Evolutionary conservation across 495 filamentous ascomycete genomes (phyloP), one percentile per base, ranked within the genome.

Genomic region (Chaetomium tenue): DNA sequence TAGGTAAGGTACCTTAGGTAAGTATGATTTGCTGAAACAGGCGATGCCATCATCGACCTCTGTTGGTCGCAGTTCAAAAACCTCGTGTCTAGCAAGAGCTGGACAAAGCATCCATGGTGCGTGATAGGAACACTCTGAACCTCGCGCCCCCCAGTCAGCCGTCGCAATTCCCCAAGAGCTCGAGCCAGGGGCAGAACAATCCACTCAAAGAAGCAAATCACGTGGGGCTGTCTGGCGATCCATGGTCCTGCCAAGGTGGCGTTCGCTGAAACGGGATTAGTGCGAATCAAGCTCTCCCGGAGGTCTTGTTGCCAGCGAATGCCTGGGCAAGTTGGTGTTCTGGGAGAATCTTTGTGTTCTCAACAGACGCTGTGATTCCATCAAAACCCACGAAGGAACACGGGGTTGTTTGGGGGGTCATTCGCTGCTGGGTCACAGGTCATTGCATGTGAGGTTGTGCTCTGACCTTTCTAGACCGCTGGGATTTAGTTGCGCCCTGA

Each of bases 161-260:
- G 40, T 18, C 16, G 40, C 40, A 44, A 18, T 44, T 15, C 26
- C 51, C 11, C 7, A 30, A 23, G 33, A 33, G 12, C 26, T 25
- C 18, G n/a, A 23, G 16, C 53, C 30, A 56, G 33, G 20, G 20
- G 20, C 25, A 26, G 37, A 44, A 33, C 55, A 26, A 26, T 13
- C 22, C 55, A 22, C 18, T 46, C 42, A 60, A 54, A 44, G 22
- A 60, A 40, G 77, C 78, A 53, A 67, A 70, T 46, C 76, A 71
- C 64, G 80, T 77, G 67, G 78, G 73, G 11, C 20, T 13, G 12
- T 22, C 28, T 33, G 58, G 6, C 77, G 74, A n/a, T 72, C 33
- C 75, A 52, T 77, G 77, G 51, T 30, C 18, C 7, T 52, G 47
- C 63, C 57, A 55, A 60, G 57, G 12, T 20, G 44, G 15, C 5